These are phyloP conservation scores for Perkinsus olseni DNA, from an alignment of 169 alveolate genomes.

Conservation along the genomic window DNA sequence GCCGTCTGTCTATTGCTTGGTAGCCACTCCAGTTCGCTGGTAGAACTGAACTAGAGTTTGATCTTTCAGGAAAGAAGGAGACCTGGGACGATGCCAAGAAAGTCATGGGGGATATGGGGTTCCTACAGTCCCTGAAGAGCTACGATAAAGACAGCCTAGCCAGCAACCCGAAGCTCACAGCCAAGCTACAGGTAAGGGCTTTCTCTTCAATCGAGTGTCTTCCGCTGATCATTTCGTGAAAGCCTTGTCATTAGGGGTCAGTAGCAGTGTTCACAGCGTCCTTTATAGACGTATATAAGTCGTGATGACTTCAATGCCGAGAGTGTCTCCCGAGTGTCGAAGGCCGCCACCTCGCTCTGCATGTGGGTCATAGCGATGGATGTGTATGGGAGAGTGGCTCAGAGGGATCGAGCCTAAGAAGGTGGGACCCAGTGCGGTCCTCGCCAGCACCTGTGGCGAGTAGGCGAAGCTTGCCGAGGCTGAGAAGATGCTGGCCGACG, in stretches of 20 bases:
- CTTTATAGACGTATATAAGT: slow-evolving; percentile 52
- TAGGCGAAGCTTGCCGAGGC: slow-evolving; percentile 62
- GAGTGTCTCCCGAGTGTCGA: slow-evolving; percentile 38
- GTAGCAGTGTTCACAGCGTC: not conserved
- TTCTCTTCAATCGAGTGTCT: too few species aligned
- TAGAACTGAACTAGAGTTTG: not conserved
- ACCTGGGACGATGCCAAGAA: slow-evolving; percentile 79
- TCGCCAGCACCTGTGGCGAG: too few species aligned
- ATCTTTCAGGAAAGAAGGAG: slow-evolving; percentile 56
- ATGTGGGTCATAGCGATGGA: slow-evolving; percentile 80
- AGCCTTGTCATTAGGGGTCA: too few species aligned
- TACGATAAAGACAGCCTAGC: slow-evolving; percentile 67
- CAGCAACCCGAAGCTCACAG: slow-evolving; percentile 37
- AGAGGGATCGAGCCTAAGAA: slow-evolving; percentile 77
- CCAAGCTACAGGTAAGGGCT: slow-evolving; percentile 43
- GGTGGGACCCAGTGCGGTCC: not conserved
- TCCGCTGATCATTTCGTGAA: too few species aligned
- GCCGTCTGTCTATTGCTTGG: slow-evolving; percentile 66
- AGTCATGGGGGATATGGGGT: slow-evolving; percentile 65
- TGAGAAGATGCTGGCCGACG: slow-evolving; percentile 49
- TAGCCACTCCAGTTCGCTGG: not conserved
- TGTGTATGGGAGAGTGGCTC: slow-evolving; percentile 68
- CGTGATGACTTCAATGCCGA: slow-evolving; percentile 62
- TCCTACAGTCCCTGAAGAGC: slow-evolving; percentile 52
- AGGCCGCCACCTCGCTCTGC: slow-evolving; percentile 71